Evolutionary conservation across 768 basidiomycete genomes (phyloP), one percentile per base, ranked within the genome.

Genomic region (Pisolithus microcarpus): DNA sequence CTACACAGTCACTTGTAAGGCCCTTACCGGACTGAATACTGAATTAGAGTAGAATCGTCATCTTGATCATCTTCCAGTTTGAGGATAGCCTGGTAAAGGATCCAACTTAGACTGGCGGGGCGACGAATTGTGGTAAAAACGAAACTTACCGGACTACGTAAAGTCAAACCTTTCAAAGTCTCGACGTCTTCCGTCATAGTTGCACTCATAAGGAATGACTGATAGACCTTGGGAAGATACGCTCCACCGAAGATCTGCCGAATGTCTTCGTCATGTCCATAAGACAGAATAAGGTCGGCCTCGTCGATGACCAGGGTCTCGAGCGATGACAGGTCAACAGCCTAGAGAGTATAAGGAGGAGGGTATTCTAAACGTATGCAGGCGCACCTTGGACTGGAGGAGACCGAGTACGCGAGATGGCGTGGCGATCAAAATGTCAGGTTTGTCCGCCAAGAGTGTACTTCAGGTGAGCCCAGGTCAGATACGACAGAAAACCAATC

Each of bases 161-260:
- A 72, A 5, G 87, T 77, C 36, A 97, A 75, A 5, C 92, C 91
- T 66, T 96, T 96, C 49, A 98, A 74, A 53, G 81, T 75, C 61
- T 94, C 90, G 4, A 99, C 91, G 58, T 98, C 96, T 59, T 93
- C 89, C 10, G 93, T 92, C 84, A 98, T 85, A 0, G 95, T 99
- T 5, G 96, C 95, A 62, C 88, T 92, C 91, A 98, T 96, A 31
- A 99, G 72, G 70, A 95, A 93, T 9, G 90, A 88, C 66, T 92
- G 95, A 66, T 81, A 90, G 53, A 87, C 81, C 65, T 82, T 86
- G 48, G 86, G 91, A 28, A 87, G 78, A 66, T 79, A 85, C 39
- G 75, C 78, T 43, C 81, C 88, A 50, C 69, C 75, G 54, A 87
- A 83, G 42, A 84, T 77, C 52, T 84, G 79, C 24, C 83, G 80